Conservation (phyloP, 345 rosid species). For the Litchi chinensis region DNA sequence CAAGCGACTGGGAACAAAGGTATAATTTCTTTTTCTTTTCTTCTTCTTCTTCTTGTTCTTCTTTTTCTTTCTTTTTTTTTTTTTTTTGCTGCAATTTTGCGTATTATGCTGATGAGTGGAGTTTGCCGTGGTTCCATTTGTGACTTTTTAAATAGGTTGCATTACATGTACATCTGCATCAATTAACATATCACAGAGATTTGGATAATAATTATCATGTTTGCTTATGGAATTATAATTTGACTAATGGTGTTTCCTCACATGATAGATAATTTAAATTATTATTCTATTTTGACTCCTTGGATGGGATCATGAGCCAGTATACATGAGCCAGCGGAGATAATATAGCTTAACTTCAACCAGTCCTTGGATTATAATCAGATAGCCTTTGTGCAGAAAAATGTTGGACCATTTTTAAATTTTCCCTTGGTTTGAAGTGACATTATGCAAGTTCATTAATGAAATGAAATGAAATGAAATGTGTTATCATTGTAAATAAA, state of each 20-base stretch:
- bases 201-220: too few species aligned
- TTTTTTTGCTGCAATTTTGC: too few species aligned
- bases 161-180: not conserved
- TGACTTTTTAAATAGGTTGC: too few species aligned
- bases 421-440: not conserved
- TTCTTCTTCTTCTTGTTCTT: too few species aligned
- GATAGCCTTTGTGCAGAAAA: not conserved
- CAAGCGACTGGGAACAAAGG: constrained; percentile 92
- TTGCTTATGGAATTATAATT: not conserved
- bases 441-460: constrained; percentile 5
- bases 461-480: constrained; percentile 11
- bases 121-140: constrained; percentile 1
- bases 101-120: not conserved
- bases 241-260: not conserved
- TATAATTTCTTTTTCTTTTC: constrained; percentile 17
- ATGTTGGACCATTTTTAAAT: not conserved
- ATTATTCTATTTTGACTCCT: not conserved
- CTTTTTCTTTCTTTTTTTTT: too few species aligned
- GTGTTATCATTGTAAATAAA: not conserved
- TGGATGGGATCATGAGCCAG: not conserved
- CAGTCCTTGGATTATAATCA: not conserved
- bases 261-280: not conserved
- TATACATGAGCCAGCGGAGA: not conserved
- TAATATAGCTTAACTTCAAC: not conserved
- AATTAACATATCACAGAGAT: not conserved